Base-by-base conservation (phyloP, 2,329 filamentous ascomycete genomes). In the Colletotrichum sp. region DNA sequence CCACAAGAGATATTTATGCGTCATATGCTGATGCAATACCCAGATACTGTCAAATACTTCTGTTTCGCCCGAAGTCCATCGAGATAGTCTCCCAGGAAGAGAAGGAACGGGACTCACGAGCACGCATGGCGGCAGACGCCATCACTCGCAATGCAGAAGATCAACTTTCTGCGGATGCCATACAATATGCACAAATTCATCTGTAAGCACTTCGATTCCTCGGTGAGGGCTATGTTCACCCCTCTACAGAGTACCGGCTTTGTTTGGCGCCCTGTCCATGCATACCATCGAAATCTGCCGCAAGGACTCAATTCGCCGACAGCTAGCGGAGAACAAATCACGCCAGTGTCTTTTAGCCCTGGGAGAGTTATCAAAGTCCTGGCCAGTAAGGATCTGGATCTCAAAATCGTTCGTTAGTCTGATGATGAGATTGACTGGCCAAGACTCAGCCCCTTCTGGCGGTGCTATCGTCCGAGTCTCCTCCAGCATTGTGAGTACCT, bases 101-200 rank as follows among this genome's bases (percentile, higher is more conserved):
- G 15, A 21, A 24, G 15, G 68, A 71, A 13, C 30, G 72, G 15
- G 72, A 75, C 52, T 26, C 6, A 9, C 72, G 32, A 5, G 72
- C 67, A 18, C 60, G 67, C 2, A 30, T 59, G 8, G 72, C 68
- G 3, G 72, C 72, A 3, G 72, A 75, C n/a, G 67, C 62, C 3
- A 75, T 75, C 32, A 75, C 68, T 15, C 72, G 72, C 8, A 75
- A 71, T 52, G 72, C 72, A 30, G 72, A 75, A 59, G 72, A 75
- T 18, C 60, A 60, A 36, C 68, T 75, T 8, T 44, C 60, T 13
- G 55, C 68, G 1, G 34, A 71, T 1, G 62, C 36, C 16, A 72
- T 72, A 15, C 10, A 16, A 68, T 60, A 34, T 16, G 49, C 62
- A 26, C 70, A 72, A 26, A 72, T 72, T 0, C 63, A 72, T 49